Conservation (phyloP, 2,329 filamentous ascomycete genomes). For the Sporothrix protearum region DNA sequence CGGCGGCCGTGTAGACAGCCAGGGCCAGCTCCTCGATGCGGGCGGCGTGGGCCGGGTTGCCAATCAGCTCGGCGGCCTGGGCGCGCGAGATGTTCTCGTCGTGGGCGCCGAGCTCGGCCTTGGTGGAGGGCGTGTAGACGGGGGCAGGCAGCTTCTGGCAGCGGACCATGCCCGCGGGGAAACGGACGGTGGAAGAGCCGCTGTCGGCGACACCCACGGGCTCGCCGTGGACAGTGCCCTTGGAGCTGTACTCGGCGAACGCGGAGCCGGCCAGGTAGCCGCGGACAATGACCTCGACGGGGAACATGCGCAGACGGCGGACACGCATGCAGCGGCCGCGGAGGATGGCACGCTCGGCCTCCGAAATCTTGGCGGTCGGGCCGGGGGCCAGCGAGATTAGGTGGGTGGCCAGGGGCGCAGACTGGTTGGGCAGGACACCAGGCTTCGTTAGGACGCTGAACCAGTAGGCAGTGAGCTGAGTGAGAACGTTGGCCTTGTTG, state of each 20-base stretch:
- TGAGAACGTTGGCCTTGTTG: slow-evolving; percentile 53
- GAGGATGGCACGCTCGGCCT: slow-evolving; percentile 49
- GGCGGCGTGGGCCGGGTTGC: slow-evolving; percentile 58
- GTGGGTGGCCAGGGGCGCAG: slow-evolving; percentile 45
- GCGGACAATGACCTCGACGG: slow-evolving; percentile 80
- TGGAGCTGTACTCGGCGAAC: slow-evolving; percentile 70
- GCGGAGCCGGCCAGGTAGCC: slow-evolving; percentile 86
- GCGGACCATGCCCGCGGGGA: slow-evolving; percentile 62
- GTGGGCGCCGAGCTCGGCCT: slow-evolving; percentile 73
- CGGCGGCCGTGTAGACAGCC: slow-evolving; percentile 59
- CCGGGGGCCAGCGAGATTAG: slow-evolving; percentile 47
- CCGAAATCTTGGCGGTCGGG: slow-evolving; percentile 33
- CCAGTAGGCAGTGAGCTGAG: slow-evolving; percentile 50
- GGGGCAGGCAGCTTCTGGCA: slow-evolving; percentile 66
- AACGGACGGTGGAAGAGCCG: slow-evolving; percentile 10
- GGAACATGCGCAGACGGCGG: slow-evolving; percentile 68
- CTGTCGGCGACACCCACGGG: slow-evolving; percentile 40
- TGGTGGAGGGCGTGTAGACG: slow-evolving; percentile 76
- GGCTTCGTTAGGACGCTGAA: slow-evolving; percentile 47
- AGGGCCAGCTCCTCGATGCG: slow-evolving; percentile 64
- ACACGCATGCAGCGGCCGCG: slow-evolving; percentile 73
- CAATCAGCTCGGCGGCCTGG: slow-evolving; percentile 60
- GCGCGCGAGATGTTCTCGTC: slow-evolving; percentile 81
- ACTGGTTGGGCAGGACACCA: slow-evolving; percentile 39
- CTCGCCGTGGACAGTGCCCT: slow-evolving; percentile 77